Evolutionary conservation across 2,329 filamentous ascomycete genomes (phyloP).

Genomic region (Boeremia lycopersici): DNA sequence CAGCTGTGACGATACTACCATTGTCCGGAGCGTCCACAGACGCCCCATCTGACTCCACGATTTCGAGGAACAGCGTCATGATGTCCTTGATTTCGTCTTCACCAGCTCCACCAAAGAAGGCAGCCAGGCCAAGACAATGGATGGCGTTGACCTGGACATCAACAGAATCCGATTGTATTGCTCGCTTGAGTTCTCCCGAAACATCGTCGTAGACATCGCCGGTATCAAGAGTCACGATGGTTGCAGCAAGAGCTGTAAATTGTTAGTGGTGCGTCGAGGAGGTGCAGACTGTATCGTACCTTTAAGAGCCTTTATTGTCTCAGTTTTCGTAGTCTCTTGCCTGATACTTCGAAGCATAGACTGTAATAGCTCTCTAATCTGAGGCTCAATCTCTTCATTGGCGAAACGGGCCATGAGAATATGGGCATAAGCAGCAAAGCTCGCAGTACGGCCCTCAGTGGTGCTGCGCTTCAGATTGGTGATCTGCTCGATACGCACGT

Average conservation of each 20-base stretch:
- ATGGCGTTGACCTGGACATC: constrained; percentile 72
- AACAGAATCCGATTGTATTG: constrained; percentile 69
- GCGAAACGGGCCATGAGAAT: constrained; percentile 73
- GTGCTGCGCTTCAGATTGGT: constrained; percentile 80
- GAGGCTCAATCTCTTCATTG: constrained; percentile 64
- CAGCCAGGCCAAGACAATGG: constrained; percentile 73
- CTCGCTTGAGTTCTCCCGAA: constrained; percentile 63
- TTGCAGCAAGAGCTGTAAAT: constrained; percentile 66
- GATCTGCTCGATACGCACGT: constrained; percentile 72
- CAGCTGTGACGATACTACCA: constrained; percentile 72
- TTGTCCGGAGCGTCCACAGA: constrained; percentile 74
- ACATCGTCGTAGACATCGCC: constrained; percentile 70
- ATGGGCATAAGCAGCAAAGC: constrained; percentile 66
- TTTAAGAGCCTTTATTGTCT: constrained; percentile 72
- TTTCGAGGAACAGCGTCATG: constrained; percentile 77
- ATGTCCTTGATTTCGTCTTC: constrained; percentile 71
- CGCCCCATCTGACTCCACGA: constrained; percentile 79
- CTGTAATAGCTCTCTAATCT: constrained; percentile 65
- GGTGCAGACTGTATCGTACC: constrained; percentile 43
- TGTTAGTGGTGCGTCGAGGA: constrained; percentile 20
- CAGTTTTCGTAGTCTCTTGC: constrained; percentile 69
- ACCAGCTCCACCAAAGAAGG: constrained; percentile 76
- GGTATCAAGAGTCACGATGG: constrained; percentile 69
- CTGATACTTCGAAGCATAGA: constrained; percentile 74
- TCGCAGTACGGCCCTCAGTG: constrained; percentile 70